These are phyloP conservation scores for Hypoxylon fuscum DNA, from an alignment of 495 filamentous ascomycete genomes.

Conservation along the genomic window DNA sequence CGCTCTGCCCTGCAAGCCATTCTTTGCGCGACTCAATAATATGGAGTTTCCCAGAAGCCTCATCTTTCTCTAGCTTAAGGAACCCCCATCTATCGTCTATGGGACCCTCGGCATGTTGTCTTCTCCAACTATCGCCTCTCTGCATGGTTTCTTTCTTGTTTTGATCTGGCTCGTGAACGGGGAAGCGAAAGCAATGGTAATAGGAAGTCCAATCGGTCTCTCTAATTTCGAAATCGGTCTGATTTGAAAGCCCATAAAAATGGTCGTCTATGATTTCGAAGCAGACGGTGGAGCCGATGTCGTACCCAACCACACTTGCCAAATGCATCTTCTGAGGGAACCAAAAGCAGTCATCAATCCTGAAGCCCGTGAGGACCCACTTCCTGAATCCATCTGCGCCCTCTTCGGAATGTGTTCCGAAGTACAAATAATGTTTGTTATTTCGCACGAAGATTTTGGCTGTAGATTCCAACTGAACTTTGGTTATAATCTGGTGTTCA, in stretches of 20 bases:
- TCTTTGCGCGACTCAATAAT: conserved; percentile 78
- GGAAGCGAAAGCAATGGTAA: conserved; percentile 73
- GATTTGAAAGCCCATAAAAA: conserved; percentile 78
- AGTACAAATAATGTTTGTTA: conserved; percentile 70
- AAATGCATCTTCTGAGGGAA: conserved; percentile 56
- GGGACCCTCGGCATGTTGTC: conserved; percentile 75
- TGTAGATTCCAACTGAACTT: conserved; percentile 54
- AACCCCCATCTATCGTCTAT: conserved; percentile 82
- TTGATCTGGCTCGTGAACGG: conserved; percentile 50
- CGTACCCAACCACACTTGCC: conserved; percentile 64
- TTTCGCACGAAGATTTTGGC: conserved; percentile 75
- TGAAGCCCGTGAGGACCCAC: conserved; percentile 69
- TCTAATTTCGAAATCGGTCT: conserved; percentile 68
- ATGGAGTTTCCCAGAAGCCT: conserved; percentile 64
- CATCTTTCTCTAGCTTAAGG: conserved; percentile 70
- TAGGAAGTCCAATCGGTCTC: conserved; percentile 75
- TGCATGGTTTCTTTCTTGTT: conserved; percentile 46
- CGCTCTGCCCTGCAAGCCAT: conserved; percentile 68
- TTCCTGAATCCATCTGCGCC: conserved; percentile 61
- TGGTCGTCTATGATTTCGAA: conserved; percentile 76
- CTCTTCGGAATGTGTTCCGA: conserved; percentile 66
- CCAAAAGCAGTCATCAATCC: conserved; percentile 51
- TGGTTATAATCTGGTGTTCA: conserved; percentile 50
- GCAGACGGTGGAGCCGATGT: conserved; percentile 72
- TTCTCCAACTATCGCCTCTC: conserved; percentile 65